phyloP scores from a whole-genome alignment of 495 filamentous ascomycete genomes.

The Penicillium macrosclerotiorum region DNA sequence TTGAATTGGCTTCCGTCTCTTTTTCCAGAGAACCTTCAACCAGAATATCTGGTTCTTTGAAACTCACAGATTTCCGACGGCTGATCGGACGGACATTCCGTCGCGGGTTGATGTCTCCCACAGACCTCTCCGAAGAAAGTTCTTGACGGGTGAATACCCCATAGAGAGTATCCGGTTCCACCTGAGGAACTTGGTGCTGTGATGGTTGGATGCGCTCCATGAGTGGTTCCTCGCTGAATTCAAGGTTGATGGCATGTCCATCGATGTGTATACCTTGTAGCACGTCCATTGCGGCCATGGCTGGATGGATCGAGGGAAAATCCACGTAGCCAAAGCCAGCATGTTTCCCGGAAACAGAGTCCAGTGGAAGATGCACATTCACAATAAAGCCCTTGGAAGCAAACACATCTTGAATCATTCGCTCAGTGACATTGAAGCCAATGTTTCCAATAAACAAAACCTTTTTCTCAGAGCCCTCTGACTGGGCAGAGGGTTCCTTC shows the following conservation, averaged over 20 bases:
- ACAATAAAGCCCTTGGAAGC: slow-evolving; percentile 66
- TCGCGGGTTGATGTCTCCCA: no score
- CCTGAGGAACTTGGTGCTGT: not conserved
- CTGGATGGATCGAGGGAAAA: slow-evolving; percentile 73
- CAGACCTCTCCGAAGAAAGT: not conserved
- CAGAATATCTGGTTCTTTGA: slow-evolving; percentile 7
- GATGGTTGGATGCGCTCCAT: slow-evolving; percentile 17
- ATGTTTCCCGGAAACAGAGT: slow-evolving; percentile 71
- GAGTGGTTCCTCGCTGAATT: slow-evolving; percentile 60
- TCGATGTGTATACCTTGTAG: slow-evolving; percentile 74
- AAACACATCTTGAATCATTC: slow-evolving; percentile 72
- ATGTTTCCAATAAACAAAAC: slow-evolving; percentile 94
- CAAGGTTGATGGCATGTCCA: slow-evolving; percentile 82
- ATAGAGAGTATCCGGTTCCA: not conserved
- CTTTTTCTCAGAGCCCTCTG: slow-evolving; percentile 52
- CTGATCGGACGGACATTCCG: not conserved
- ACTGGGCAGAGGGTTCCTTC: slow-evolving; percentile 1
- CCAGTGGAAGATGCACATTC: slow-evolving; percentile 80
- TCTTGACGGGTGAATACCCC: not conserved
- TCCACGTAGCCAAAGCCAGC: slow-evolving; percentile 94
- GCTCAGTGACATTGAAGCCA: slow-evolving; percentile 75
- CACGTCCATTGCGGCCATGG: slow-evolving; percentile 68
- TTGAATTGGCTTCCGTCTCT: not conserved
- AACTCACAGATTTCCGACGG: slow-evolving; percentile 20
- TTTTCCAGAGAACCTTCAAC: not conserved